Base-by-base conservation (phyloP, 2,329 filamentous ascomycete species). In the Botrytis medusae region DNA sequence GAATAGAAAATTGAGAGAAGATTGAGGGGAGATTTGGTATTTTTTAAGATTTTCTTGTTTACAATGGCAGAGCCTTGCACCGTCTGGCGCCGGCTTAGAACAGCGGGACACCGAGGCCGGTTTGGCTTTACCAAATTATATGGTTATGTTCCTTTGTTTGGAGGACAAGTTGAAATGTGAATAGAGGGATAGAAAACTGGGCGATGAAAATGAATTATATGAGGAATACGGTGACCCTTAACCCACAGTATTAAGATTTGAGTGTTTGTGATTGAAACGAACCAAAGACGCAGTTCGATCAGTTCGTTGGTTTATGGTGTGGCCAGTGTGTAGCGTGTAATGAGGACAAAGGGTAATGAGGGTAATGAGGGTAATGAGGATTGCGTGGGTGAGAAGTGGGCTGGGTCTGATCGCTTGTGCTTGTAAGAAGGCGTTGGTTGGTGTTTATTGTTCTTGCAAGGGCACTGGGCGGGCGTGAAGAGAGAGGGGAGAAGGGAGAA, bases 61-160 rank as follows among this genome's bases (percentile, higher is more conserved):
- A 75, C 74, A 76, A 77, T 74, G 73, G 77, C 72, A 74, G 78
- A 79, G 78, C 80, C 79, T 79, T 79, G 77, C 79, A 78, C 79
- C 79, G 77, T 75, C 79, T 75, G 80, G 79, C 79, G 79, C 79
- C 79, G 78, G 79, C 80, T 79, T 75, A 77, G 74, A 74, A 73
- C 46, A 79, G 79, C 79, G 76, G 78, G 78, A 78, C 79, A 79
- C 79, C 79, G 76, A 77, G 70, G 75, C 75, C 75, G 77, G 77
- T 76, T 77, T 73, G 77, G 78, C 78, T 68, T 68, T 76, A 79
- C 79, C 79, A 81, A 79, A 77, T 79, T 78, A 74, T 74, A 76
- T 74, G 74, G 59, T 65, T 69, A n/a, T 72, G 74, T 73, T 74
- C 65, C 73, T 77, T 74, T 74, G 65, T 74, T 75, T 77, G 70